Evolutionary conservation across 2,329 filamentous ascomycete species (phyloP), one percentile per base, ranked within the genome.

Genomic region (Beauveria asiatica): DNA sequence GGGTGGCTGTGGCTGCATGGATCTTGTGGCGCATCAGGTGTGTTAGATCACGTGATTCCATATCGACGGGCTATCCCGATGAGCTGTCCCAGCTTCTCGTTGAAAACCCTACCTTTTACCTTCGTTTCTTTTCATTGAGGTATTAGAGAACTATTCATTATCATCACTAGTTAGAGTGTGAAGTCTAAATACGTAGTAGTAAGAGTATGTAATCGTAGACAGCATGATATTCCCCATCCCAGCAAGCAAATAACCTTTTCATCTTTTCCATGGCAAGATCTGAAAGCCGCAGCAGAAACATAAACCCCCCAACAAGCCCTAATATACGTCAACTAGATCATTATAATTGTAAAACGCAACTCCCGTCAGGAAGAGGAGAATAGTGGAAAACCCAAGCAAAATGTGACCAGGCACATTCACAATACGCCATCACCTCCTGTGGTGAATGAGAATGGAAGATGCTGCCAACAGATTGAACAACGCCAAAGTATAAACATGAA

Each of bases 161-260:
- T 51, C 30, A n/a, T 44, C 56, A 52, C 56, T 51, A 25, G n/a
- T 30, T 30, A 3, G 11, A 33, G 56, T 58, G 48, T 58, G 48
- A 46, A 23, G 21, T 52, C 56, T 58, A 58, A 51, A 51, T 58
- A 58, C 56, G 56, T 37, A 21, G 39, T 33, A 45, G 46, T 52
- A 44, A 52, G 23, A 51, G 48, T 59, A 52, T 60, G 50, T 45
- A 55, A 55, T 60, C 57, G 42, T 60, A 55, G 57, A 44, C 56
- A 59, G 56, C 56, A 59, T 59, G 56, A 59, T 52, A 59, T 59
- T 51, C 30, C 27, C 41, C 46, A 37, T 52, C 56, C 46, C 56
- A 52, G 56, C 56, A 44, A 59, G 37, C 46, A 51, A 33, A 23
- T 23, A 17, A 27, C 16, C 16, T 27, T 58, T 51, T 33, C 56